phyloP scores from a whole-genome alignment of 2,329 filamentous ascomycete genomes.

The Cladophialophora exuberans region DNA sequence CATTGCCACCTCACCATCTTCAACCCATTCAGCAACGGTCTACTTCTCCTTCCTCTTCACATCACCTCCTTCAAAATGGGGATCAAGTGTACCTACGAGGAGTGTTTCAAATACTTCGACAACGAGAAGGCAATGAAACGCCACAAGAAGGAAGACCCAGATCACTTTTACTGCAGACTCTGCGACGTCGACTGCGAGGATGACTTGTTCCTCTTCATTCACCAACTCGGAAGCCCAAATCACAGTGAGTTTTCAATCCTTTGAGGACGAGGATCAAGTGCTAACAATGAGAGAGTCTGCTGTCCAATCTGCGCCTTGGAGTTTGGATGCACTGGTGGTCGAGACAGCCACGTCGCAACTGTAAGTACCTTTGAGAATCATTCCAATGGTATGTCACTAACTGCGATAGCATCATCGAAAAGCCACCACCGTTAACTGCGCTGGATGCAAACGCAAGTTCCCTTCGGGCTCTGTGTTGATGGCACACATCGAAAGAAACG shows the following conservation, averaged over 20 bases:
- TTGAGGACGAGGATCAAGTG: neutral
- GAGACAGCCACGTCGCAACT: constrained; percentile 55
- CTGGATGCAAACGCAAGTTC: constrained; percentile 52
- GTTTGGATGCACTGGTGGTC: constrained; percentile 57
- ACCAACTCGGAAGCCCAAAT: constrained; percentile 51
- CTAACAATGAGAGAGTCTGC: constrained; percentile 38
- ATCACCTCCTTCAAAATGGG: constrained; percentile 19
- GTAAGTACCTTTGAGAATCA: constrained; percentile 42
- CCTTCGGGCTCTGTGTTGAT: constrained; percentile 53
- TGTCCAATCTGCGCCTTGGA: constrained; percentile 62
- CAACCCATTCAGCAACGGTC: neutral
- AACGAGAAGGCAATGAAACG: constrained; percentile 50
- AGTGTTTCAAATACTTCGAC: constrained; percentile 52
- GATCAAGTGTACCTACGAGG: constrained; percentile 47
- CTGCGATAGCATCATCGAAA: constrained; percentile 42
- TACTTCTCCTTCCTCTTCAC: neutral
- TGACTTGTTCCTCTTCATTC: constrained; percentile 50
- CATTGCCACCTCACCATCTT: neutral
- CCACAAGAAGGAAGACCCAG: constrained; percentile 52
- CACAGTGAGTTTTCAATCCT: constrained; percentile 40
- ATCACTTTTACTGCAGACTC: constrained; percentile 46
- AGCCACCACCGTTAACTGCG: constrained; percentile 55
- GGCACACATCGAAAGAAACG: constrained; percentile 57
- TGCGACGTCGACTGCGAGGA: constrained; percentile 52
- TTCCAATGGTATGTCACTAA: neutral